Base-by-base conservation (phyloP, 768 basidiomycete genomes). In the Butyriboletus loyo region DNA sequence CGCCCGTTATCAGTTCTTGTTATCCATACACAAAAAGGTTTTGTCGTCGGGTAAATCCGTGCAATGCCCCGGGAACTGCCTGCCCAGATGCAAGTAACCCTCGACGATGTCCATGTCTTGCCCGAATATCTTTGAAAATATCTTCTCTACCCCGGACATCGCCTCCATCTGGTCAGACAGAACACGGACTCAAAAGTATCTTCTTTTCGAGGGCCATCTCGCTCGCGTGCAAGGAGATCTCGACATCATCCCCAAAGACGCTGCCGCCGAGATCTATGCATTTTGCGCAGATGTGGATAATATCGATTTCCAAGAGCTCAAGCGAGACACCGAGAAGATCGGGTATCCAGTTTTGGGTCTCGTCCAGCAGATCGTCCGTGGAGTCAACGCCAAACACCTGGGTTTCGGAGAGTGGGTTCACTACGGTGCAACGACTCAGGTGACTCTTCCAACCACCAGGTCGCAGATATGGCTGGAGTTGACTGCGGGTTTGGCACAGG, bases 391-490 rank as follows among this genome's bases (percentile, higher is more conserved):
- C 31, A 59, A 53, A 4, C 47, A 63, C 37, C 61, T 61, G 40
- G 71, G 74, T 22, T 55, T 75, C 8, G 77, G 77, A 31, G 77
- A 77, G 60, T 77, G 77, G 75, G 66, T 66, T 17, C 77, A 78
- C 57, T 78, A 75, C 63, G 77, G 77, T 28, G 74, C 76, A 5
- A 78, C 77, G 4, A 79, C 77, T 17, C 77, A 79, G 70, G 77
- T 75, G 40, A 46, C 24, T 24, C 21, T 31, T 53, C 11, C 27
- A 5, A n/a, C 19, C 14, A 30, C 13, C 24, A 3, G 6, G 8
- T 14, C 13, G 25, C n/a, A 14, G 21, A 14, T 14, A 31, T 30
- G 36, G 25, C 9, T 21, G 3, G 27, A 10, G 10, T 28, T 39
- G 39, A 49, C 36, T 9, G 6, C 21, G 14, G 10, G 17, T 46